Percentiles rank a stretch among this genome's conserved stretches.
These are phyloP conservation scores for Austroboletus niveus DNA, from an alignment of 1,284 basidiomycete species.

Conservation along the genomic window DNA sequence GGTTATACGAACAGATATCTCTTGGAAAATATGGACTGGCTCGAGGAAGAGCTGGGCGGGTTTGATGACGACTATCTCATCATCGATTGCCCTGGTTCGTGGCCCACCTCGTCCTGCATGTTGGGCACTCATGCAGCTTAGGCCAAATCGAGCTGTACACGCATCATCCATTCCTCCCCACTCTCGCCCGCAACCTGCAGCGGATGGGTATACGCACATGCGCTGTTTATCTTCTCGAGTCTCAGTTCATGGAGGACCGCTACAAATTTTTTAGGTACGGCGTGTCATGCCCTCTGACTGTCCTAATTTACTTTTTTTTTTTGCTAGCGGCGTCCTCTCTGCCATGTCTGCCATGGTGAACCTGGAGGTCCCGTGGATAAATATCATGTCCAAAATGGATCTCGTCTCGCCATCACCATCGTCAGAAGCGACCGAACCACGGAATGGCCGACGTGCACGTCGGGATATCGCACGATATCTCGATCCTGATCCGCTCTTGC, in stretches of 20 bases:
- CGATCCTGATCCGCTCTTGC: slow-evolving; percentile 93
- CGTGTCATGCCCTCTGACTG: background rate
- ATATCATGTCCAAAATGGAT: slow-evolving; percentile 99
- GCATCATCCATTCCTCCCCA: slow-evolving; percentile 94
- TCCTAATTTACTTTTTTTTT: slow-evolving; percentile 8
- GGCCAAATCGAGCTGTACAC: slow-evolving; percentile 99
- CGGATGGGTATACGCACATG: slow-evolving; percentile 77
- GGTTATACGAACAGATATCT: slow-evolving; percentile 69
- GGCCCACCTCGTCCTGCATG: background rate
- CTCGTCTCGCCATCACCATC: slow-evolving; percentile 66
- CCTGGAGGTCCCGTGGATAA: slow-evolving; percentile 95
- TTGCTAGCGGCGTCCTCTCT: slow-evolving; percentile 84
- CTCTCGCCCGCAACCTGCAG: slow-evolving; percentile 72
- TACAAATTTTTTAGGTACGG: slow-evolving; percentile 92
- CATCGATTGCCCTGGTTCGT: slow-evolving; percentile 92
- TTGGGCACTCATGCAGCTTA: slow-evolving; percentile 32
- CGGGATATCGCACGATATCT: slow-evolving; percentile 89
- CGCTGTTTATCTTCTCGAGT: slow-evolving; percentile 92
- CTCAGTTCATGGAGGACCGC: slow-evolving; percentile 98
- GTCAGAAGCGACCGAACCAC: slow-evolving; percentile 48
- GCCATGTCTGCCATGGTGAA: slow-evolving; percentile 99
- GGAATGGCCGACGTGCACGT: slow-evolving; percentile 70
- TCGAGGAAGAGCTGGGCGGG: slow-evolving; percentile 94
- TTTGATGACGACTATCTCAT: slow-evolving; percentile 98
- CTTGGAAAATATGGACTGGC: slow-evolving; percentile 96